Percentiles rank a stretch among this genome's conserved stretches.
Conservation (phyloP, 2,329 filamentous ascomycete species). For the Arthroderma uncinatum region DNA sequence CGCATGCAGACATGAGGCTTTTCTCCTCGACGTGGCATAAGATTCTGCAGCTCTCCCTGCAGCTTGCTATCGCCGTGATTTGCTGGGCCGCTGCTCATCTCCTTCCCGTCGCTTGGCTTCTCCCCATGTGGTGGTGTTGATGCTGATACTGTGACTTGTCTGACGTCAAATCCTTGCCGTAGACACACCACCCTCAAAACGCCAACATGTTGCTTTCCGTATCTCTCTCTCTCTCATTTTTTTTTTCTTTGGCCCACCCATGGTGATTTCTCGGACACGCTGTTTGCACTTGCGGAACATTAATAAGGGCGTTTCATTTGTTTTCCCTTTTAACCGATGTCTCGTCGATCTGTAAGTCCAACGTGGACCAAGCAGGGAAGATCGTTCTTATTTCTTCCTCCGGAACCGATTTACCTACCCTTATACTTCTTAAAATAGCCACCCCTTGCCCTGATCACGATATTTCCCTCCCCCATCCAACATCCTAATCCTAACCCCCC, state of each 20-base stretch:
- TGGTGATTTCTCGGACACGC: not conserved
- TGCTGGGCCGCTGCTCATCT: not conserved
- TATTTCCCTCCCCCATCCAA: not conserved
- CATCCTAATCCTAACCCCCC: too few species aligned
- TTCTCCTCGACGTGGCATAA: not conserved
- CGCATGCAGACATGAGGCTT: not conserved
- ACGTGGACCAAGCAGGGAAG: not conserved
- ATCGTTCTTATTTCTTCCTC: not conserved
- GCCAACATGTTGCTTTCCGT: not conserved
- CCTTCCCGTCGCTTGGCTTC: slow-evolving; percentile 3
- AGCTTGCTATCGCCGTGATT: not conserved
- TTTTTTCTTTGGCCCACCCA: not conserved
- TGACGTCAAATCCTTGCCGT: not conserved
- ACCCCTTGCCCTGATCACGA: slow-evolving; percentile 3
- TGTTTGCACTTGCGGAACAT: not conserved
- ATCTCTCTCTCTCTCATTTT: not conserved
- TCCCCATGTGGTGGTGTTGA: not conserved
- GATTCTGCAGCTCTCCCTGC: not conserved
- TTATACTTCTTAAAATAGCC: slow-evolving; percentile 1
- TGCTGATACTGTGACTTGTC: not conserved
- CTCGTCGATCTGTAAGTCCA: not conserved
- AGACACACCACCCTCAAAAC: not conserved
- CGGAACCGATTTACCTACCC: not conserved
- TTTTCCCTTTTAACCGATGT: not conserved
- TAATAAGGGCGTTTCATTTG: not conserved